These are phyloP conservation scores for Gnomoniopsis smithogilvyi DNA, from an alignment of 2,329 filamentous ascomycete species.

Conservation along the genomic window DNA sequence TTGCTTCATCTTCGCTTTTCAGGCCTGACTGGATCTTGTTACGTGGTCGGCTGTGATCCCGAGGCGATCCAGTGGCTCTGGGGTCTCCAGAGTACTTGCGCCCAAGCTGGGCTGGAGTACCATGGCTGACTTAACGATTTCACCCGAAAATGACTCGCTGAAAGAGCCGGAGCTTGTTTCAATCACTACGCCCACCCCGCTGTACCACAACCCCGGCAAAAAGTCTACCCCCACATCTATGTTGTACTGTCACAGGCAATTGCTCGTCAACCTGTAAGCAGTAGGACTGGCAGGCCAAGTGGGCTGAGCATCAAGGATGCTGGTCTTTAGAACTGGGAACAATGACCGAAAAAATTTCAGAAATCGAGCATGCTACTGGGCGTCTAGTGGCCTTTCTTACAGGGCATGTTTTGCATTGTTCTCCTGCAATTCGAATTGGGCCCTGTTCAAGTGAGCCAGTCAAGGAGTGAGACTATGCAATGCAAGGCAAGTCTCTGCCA, in stretches of 20 bases:
- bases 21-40: background rate
- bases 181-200: slow-evolving; percentile 11
- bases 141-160: slow-evolving; percentile 17
- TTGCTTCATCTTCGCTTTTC: background rate
- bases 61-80: background rate
- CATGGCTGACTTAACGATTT: slow-evolving; percentile 6
- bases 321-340: slow-evolving; percentile 1
- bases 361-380: slow-evolving; percentile 5
- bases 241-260: slow-evolving; percentile 10
- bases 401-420: slow-evolving; percentile 15
- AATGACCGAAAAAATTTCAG: slow-evolving; percentile 2
- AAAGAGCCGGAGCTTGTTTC: slow-evolving; percentile 10
- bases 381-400: slow-evolving; percentile 8
- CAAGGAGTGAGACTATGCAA: background rate
- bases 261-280: slow-evolving; percentile 8
- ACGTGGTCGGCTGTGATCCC: background rate
- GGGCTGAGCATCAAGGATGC: slow-evolving; percentile 12
- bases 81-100: background rate
- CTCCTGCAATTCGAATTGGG: slow-evolving; percentile 19
- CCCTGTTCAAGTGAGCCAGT: slow-evolving; percentile 11
- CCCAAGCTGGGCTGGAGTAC: background rate
- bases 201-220: slow-evolving; percentile 7
- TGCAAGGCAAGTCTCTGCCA: background rate
- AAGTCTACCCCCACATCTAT: slow-evolving; percentile 12
- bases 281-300: background rate